Base-by-base conservation (phyloP, 73 alveolate species). In the Halteria grandinella region DNA sequence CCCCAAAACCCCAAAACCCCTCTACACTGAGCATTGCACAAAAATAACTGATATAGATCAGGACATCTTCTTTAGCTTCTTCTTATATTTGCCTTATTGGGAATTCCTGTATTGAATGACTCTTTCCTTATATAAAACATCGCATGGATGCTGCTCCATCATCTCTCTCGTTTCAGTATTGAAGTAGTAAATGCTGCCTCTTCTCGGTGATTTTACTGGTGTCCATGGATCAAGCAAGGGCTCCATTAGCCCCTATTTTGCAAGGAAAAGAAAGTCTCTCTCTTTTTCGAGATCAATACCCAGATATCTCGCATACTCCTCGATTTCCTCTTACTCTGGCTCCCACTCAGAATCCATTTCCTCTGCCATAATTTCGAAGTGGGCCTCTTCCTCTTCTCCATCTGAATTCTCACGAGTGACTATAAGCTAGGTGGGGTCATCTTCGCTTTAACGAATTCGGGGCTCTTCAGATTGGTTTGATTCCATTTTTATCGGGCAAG, bases 121-220 rank as follows among this genome's bases (percentile, higher is more conserved):
- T n/a, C n/a, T n/a, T n/a, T 82, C 34, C 77, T 76, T 83, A 44
- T 93, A 91, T 75, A 75, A 87, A 52, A 75, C 95, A 75, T 93
- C 98, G 54, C 96, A 90, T 0, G 98, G 98, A 77, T 93, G 97
- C 62, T 91, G 96, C 57, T 83, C 83, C 18, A 79, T 47, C 44
- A 63, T 36, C 49, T 85, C 91, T 21, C 83, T 55, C 14, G 98
- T 88, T 7, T 75, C 75, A 49, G 84, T 79, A 66, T 93, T 93
- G 33, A 74, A 69, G 82, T 91, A 93, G 44, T 64, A 91, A 15
- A 93, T 75, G 40, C 76, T 85, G n/a, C 90, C 96, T 21, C 85
- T n/a, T n/a, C n/a, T n/a, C n/a, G n/a, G n/a, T n/a, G n/a, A n/a
- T 69, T 58, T 69, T 21, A 7, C 32, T 14, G 54, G 43, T 8